Base-by-base conservation (phyloP, 2,329 filamentous ascomycete species). In the Aureobasidium leucospermi region DNA sequence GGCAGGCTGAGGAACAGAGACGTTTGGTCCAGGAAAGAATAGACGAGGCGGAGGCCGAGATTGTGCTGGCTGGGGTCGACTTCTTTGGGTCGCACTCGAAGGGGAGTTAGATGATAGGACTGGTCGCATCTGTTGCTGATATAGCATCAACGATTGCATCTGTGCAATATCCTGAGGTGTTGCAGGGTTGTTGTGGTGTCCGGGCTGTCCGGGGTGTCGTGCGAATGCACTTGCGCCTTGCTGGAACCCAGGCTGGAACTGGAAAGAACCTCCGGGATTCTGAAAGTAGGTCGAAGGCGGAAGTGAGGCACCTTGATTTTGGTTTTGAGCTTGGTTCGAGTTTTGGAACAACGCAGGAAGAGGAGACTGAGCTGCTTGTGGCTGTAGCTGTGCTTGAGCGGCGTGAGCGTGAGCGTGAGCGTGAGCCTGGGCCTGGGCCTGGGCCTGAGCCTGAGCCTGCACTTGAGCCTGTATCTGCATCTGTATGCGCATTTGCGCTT, bases 1-100 rank as follows among this genome's bases (percentile, higher is more conserved):
- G 10, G 73, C 70, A 34, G 74, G 74, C 60, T 74, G 71, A 3
- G 73, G 62, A 28, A 58, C 34, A 13, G 19, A 11, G 7, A 31
- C 16, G 6, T 48, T 48, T 13, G 23, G 16, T 31, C 42, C 32
- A 16, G 55, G 55, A 41, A 39, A 58, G 55, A 58, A 58, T 4
- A 47, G 43, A 3, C 43, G 42, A 39, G 43, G 53, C 3, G 16
- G 34, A 10, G 42, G 43, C 2, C 19, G 45, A n/a, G 23, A 29
- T 45, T 38, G 28, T 31, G 9, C 29, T 28, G 19, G 36, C 23
- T 29, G 48, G 29, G 34, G 48, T 19, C 23, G 48, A 29, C 16
- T 3, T 34, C 36, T 51, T 23, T 46, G 39, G 19, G 16, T 29
- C 10, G 39, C 3, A n/a, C 28, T 43, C 4, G 29, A 11, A 11